These are phyloP conservation scores for Verticillium zaregamsianum DNA, from an alignment of 2,329 filamentous ascomycete genomes.

Conservation along the genomic window DNA sequence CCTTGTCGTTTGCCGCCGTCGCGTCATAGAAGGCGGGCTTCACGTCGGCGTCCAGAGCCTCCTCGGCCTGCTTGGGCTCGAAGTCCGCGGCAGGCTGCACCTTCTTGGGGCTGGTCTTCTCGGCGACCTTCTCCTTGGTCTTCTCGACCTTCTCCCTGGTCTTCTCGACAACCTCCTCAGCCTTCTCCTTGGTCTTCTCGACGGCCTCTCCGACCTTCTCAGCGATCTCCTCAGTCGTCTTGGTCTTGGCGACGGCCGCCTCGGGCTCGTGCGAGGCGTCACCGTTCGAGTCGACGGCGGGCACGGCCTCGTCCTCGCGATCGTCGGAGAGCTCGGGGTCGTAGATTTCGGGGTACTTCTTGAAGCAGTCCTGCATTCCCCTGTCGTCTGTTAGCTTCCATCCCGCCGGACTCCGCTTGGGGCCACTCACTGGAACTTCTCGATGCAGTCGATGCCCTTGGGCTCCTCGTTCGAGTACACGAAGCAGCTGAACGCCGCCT, in stretches of 20 bases:
- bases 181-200: conserved; percentile 4
- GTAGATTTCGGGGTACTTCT: conserved; percentile 87
- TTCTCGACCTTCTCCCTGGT: conserved; percentile 6
- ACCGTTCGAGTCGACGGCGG: conserved; percentile 17
- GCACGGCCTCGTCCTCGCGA: conserved; percentile 37
- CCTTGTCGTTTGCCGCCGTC: conserved; percentile 23
- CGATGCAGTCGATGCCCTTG: conserved; percentile 96
- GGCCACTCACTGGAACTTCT: conserved; percentile 83
- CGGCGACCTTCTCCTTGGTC: conserved; percentile 4
- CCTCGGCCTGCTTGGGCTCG: conserved; percentile 3
- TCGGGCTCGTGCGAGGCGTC: conserved; percentile 1
- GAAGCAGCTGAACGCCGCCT: conserved; percentile 94
- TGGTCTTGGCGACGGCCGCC: conserved; percentile 1
- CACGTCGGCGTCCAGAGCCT: conserved; percentile 7
- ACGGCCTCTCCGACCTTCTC: conserved; percentile 1
- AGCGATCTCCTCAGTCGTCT: conserved; percentile 2
- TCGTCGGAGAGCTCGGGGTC: conserved; percentile 83
- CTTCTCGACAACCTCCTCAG: conserved; percentile 8
- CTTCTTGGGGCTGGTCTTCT: neutral
- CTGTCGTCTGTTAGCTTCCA: conserved; percentile 42
- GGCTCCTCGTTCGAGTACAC: conserved; percentile 93
- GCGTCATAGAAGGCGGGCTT: conserved; percentile 22
- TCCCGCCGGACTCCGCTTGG: neutral
- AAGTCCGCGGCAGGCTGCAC: neutral
- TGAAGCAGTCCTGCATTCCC: conserved; percentile 97